Base-by-base conservation (phyloP, 2,329 filamentous ascomycete species). In the Colletotrichum tabaci region DNA sequence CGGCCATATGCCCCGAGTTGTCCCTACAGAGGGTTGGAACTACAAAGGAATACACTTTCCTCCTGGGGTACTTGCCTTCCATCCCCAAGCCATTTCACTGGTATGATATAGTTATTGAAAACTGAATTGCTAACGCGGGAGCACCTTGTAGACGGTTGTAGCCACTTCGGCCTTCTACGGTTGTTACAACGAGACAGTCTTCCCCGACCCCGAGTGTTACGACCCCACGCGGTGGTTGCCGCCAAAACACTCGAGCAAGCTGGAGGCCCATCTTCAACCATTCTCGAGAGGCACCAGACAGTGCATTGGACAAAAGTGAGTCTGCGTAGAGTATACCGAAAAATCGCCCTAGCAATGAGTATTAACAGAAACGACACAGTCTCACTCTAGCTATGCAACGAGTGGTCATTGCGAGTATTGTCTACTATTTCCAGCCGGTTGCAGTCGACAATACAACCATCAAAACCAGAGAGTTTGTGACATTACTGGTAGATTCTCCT, bases 281-380 rank as follows among this genome's bases (percentile, higher is more conserved):
- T 71, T 71, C 44, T 71, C 67, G 4, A 46, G 62, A 35, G 67
- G 67, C 1, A 62, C 56, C 6, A 38, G 67, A 10, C 67, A 67
- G 18, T 71, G 67, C 35, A 71, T 71, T 30, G 67, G 67, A 35
- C 62, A 71, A 56, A 71, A 67, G 64, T 67, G 21, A 6, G 26
- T 30, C 5, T 6, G 26, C 5, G 26, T 30, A 1, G 26, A 30
- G 5, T 30, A 5, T 30, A 30, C 26, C 26, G 26, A 30, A 30
- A 30, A 1, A 1, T 30, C 6, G 5, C 26, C 26, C 26, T 6
- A 30, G 26, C 26, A 30, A 30, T 30, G 26, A 1, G 26, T 30
- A 6, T 30, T 30, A 6, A 30, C 26, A 30, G 26, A 30, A 30
- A 30, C 26, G 26, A 30, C 40, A 38, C 26, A 64, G 61, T 42